phyloP scores from a whole-genome alignment of 768 basidiomycete genomes.

The Wakefieldia striispora region DNA sequence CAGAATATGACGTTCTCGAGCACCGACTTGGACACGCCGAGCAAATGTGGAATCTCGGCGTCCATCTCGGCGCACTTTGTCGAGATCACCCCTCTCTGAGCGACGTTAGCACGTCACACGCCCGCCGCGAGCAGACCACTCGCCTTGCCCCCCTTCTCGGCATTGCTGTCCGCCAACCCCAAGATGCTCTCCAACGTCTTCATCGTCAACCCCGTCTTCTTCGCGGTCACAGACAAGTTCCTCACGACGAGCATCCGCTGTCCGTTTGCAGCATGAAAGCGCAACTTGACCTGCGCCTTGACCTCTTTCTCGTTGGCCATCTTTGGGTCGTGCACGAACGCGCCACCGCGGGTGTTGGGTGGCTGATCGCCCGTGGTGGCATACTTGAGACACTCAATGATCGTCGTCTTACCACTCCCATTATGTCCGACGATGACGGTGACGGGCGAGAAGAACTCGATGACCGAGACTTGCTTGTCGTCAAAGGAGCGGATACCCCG shows the following conservation, averaged over 20 bases:
- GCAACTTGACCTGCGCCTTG: conserved; percentile 95
- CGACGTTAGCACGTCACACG: not conserved
- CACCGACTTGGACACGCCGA: conserved; percentile 97
- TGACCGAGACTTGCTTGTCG: conserved; percentile 89
- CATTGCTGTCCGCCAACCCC: conserved; percentile 63
- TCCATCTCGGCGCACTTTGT: conserved; percentile 99
- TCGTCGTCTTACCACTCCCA: conserved; percentile 97
- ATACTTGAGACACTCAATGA: conserved; percentile 99
- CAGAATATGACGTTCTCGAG: conserved; percentile 99
- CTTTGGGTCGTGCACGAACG: conserved; percentile 98
- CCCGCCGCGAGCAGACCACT: not conserved
- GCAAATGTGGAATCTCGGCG: conserved; percentile 83
- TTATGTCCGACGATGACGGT: conserved; percentile 99
- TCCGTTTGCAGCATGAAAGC: conserved; percentile 90
- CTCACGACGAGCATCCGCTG: conserved; percentile 86
- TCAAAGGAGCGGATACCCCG: conserved; percentile 95
- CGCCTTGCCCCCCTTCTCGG: conserved; percentile 76
- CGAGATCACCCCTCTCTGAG: conserved; percentile 83
- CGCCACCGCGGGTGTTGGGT: conserved; percentile 96
- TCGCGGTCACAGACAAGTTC: conserved; percentile 88
- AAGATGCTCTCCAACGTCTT: conserved; percentile 96
- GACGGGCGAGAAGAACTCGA: conserved; percentile 96
- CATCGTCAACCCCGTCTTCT: conserved; percentile 94
- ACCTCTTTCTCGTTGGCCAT: conserved; percentile 99
- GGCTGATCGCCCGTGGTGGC: conserved; percentile 98